phyloP scores from a whole-genome alignment of 352 stramenopile species.

The Pythium folliculosum region DNA sequence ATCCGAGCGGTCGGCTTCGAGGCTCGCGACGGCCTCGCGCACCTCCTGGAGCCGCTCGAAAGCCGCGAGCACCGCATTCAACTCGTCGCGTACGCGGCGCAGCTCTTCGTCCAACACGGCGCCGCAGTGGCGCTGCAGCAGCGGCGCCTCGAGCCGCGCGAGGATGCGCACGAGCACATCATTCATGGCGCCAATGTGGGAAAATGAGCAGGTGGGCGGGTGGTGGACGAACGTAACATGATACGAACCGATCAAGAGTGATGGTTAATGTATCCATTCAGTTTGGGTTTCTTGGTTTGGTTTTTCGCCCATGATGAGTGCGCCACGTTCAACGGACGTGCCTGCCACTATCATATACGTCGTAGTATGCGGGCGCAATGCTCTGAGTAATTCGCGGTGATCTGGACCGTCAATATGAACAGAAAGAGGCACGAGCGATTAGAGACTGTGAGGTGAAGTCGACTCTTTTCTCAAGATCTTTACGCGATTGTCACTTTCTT shows the following conservation, averaged over 20 bases:
- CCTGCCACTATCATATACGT: too few relatives aligned
- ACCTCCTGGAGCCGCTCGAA: constrained; percentile 22
- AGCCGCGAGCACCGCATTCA: background rate
- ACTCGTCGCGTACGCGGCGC: background rate
- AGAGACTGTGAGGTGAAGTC: too few relatives aligned
- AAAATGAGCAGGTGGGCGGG: background rate
- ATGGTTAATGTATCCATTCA: background rate
- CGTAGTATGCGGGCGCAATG: too few relatives aligned
- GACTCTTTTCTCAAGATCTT: too few relatives aligned
- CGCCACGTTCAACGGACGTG: too few relatives aligned
- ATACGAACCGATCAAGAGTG: constrained; percentile 3
- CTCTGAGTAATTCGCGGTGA: too few relatives aligned
- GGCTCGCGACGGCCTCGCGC: constrained; percentile 16
- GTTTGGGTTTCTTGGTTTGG: background rate
- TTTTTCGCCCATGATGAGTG: too few relatives aligned
- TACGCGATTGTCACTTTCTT: too few relatives aligned
- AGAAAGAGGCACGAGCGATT: too few relatives aligned
- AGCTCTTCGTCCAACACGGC: constrained; percentile 17
- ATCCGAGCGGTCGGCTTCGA: constrained; percentile 7
- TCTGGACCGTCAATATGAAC: too few relatives aligned
- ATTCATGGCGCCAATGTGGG: too few relatives aligned
- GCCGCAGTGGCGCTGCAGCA: constrained; percentile 18
- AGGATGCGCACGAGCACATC: constrained; percentile 15
- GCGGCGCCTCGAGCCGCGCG: constrained; percentile 14
- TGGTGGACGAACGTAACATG: background rate